These are phyloP conservation scores for Vinca minor DNA, from an alignment of 257 asterid species.

Conservation along the genomic window DNA sequence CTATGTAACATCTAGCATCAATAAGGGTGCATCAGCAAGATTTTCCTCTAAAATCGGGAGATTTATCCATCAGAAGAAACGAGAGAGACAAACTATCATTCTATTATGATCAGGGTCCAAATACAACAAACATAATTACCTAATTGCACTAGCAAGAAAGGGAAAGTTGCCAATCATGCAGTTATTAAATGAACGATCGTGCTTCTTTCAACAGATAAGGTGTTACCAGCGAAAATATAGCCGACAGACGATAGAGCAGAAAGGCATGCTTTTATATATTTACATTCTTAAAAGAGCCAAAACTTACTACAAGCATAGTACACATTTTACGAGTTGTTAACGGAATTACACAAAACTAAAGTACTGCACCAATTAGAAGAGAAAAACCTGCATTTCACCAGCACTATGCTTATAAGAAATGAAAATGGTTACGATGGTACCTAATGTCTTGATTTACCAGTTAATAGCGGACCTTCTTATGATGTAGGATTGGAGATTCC, in stretches of 20 bases:
- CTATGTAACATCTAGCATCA: not conserved
- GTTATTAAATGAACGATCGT: not conserved
- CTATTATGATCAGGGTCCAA: not conserved
- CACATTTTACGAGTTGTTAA: constrained; percentile 4
- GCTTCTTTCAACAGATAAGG: not conserved
- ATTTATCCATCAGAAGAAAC: not conserved
- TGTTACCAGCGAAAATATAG: not conserved
- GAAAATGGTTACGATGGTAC: not conserved
- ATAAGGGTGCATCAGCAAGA: not conserved
- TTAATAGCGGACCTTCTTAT: constrained; percentile 10
- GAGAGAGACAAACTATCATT: not conserved
- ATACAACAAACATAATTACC: not conserved
- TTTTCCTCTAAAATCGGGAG: not conserved
- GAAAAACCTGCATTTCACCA: not conserved
- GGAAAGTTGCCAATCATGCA: not conserved
- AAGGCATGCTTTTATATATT: constrained; percentile 4
- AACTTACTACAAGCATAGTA: constrained; percentile 1
- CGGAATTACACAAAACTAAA: not conserved
- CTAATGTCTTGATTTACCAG: constrained; percentile 13
- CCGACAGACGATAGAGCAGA: not conserved
- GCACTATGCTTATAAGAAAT: constrained; percentile 2
- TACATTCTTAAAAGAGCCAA: constrained; percentile 1
- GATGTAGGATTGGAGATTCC: constrained; percentile 17
- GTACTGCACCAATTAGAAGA: not conserved
- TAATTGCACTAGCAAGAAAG: not conserved